Evolutionary conservation across 768 basidiomycete species (phyloP), one percentile per base, ranked within the genome.

Genomic region (Suillus clintonianus): DNA sequence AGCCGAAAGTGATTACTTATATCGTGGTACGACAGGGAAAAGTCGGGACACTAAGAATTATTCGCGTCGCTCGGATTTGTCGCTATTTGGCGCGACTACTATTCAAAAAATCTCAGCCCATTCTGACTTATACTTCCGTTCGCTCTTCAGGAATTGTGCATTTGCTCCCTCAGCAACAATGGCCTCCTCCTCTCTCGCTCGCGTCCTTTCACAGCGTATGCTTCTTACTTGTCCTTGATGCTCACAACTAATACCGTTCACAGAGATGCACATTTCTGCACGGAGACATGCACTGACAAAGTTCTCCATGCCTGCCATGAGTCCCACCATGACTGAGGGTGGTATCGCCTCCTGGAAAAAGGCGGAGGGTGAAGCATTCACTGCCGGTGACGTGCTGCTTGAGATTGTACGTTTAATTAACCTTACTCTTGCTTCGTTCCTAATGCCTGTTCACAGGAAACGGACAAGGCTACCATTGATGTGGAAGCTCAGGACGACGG

Each of bases 391-490:
- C 72, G 95, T 99, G 66, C 80, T 99, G 64, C 88, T 99, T 54
- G 97, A 99, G 79, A 96, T 99, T 71, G 95, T 96, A 67, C 72
- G 88, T 80, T 62, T 30, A 37, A 43, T 45, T 51, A 60, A 55
- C 53, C 54, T 41, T 30, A 5, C 56, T 36, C 37, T 59, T 57
- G 59, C 47, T 41, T 57, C 68, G 48, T 60, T 30, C 17, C 53
- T 60, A 59, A 63, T 62, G 60, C 42, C 65, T 48, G 39, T 64
- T 54, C 15, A 66, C 63, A 97, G 95, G 97, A 99, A 90, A 99
- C 97, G 60, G 97, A 99, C 89, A 99, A 99, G 85, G 97, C 97
- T 24, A 96, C 95, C 55, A 99, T 99, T 78, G 97, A 99, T 80
- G 97, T 99, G 41, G 97, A 99, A 80, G 95, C 97, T 10, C 96